Percentiles rank a stretch among this genome's conserved stretches.
These are phyloP conservation scores for Biscutella laevigata DNA, from an alignment of 441 rosid genomes.

Conservation along the genomic window DNA sequence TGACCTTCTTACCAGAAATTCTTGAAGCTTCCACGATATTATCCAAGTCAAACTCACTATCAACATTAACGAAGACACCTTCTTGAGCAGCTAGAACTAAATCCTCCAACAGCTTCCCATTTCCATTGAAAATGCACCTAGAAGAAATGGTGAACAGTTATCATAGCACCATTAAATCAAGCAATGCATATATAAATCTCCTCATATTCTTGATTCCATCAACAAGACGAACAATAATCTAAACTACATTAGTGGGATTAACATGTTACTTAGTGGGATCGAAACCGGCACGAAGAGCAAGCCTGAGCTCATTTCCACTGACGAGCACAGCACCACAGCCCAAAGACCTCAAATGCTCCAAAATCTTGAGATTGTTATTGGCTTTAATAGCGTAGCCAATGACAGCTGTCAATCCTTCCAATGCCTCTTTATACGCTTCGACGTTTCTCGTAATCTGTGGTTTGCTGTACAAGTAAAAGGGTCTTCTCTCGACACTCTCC, in stretches of 20 bases:
- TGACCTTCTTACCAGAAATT: conserved; percentile 76
- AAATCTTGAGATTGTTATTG: conserved; percentile 78
- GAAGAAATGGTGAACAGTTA: background rate
- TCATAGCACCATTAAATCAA: conserved; percentile 4
- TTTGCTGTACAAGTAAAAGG: conserved; percentile 83
- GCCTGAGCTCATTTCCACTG: conserved; percentile 88
- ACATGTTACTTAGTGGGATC: conserved; percentile 71
- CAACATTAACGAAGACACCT: conserved; percentile 91
- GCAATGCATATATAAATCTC: background rate
- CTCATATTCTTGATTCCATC: conserved; percentile 1
- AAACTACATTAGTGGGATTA: background rate
- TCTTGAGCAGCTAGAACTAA: conserved; percentile 88
- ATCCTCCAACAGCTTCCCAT: conserved; percentile 88
- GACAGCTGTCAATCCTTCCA: conserved; percentile 59
- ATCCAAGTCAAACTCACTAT: conserved; percentile 93
- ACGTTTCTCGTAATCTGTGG: conserved; percentile 80
- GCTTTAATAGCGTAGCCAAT: conserved; percentile 96
- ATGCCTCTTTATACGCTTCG: conserved; percentile 70
- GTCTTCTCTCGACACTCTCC: conserved; percentile 71
- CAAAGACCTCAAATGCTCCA: conserved; percentile 80
- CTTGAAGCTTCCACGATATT: conserved; percentile 83
- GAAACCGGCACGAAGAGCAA: conserved; percentile 83
- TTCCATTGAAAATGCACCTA: conserved; percentile 95
- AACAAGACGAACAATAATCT: background rate
- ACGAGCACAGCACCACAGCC: conserved; percentile 96